phyloP scores from a whole-genome alignment of 1,284 basidiomycete species.

The Apiotrichum domesticum region DNA sequence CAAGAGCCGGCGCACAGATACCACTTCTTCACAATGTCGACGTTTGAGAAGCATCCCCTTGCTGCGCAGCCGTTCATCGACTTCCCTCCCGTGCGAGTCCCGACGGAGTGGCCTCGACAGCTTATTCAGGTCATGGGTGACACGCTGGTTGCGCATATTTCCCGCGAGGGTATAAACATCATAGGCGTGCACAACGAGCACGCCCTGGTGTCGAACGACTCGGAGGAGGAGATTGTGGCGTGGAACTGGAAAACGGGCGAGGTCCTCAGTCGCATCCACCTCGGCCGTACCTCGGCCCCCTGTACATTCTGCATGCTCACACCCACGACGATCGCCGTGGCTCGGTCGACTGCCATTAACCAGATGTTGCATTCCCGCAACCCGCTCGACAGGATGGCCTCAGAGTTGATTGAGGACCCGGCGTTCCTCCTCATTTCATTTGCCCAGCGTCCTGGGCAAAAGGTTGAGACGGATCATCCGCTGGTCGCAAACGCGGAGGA shows the following conservation, averaged over 20 bases:
- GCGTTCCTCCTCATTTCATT: constrained; percentile 40
- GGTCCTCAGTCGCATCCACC: constrained; percentile 22
- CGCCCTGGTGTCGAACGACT: constrained; percentile 19
- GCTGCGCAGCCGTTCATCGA: constrained; percentile 32
- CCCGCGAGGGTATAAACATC: constrained; percentile 19
- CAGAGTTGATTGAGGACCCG: constrained; percentile 10
- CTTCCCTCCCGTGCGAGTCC: constrained; percentile 27
- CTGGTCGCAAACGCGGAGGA: constrained; percentile 26
- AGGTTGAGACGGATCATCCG: constrained; percentile 22
- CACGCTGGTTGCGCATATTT: constrained; percentile 39
- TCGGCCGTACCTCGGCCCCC: constrained; percentile 4
- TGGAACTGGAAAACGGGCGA: constrained; percentile 47
- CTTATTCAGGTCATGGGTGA: constrained; percentile 44
- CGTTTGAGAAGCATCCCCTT: constrained; percentile 39
- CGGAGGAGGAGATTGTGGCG: constrained; percentile 40
- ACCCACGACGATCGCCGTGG: constrained; percentile 12
- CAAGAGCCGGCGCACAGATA: constrained; percentile 32
- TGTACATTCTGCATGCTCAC: constrained; percentile 13
- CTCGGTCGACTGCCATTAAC: neutral
- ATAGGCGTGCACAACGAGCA: constrained; percentile 9
- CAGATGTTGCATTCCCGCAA: neutral
- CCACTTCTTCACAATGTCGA: constrained; percentile 41
- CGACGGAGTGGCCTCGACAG: constrained; percentile 30
- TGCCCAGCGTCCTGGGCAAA: constrained; percentile 17
- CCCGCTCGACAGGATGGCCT: neutral